Percentiles rank a stretch among this genome's conserved stretches.
These are phyloP conservation scores for Leishmania aethiopica DNA, from an alignment of 208 protist species.

Conservation along the genomic window DNA sequence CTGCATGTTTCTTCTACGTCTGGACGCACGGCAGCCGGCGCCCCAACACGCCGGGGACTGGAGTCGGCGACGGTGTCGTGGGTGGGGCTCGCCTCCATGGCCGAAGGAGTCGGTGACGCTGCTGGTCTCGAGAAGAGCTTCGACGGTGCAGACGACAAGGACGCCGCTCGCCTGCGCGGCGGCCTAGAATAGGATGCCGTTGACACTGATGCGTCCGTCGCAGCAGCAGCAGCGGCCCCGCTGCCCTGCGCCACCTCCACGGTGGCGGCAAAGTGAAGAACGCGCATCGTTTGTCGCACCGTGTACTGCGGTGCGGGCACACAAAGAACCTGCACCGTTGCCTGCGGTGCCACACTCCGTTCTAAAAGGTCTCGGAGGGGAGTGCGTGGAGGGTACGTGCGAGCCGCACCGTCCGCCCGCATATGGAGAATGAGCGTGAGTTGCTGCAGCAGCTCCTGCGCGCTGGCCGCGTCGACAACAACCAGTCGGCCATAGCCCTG, in stretches of 20 bases:
- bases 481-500: slow-evolving; percentile 54
- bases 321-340: slow-evolving; percentile 59
- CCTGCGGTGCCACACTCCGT: slow-evolving; percentile 31
- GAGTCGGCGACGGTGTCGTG: neutral
- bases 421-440: slow-evolving; percentile 58
- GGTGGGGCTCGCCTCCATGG: neutral
- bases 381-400: slow-evolving; percentile 51
- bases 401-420: slow-evolving; percentile 24
- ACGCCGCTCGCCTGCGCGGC: neutral
- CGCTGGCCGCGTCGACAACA: slow-evolving; percentile 60
- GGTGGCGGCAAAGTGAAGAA: slow-evolving; percentile 60
- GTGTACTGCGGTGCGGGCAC: slow-evolving; percentile 45
- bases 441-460: slow-evolving; percentile 55
- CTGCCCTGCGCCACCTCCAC: slow-evolving; percentile 18
- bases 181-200: neutral
- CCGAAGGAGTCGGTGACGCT: neutral
- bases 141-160: neutral
- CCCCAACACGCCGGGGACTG: neutral
- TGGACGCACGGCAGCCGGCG: neutral
- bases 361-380: slow-evolving; percentile 41
- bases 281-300: slow-evolving; percentile 51
- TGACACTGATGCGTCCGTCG: neutral
- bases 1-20: neutral
- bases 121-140: slow-evolving; percentile 15
- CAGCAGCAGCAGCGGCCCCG: neutral